Percentiles rank a stretch among this genome's conserved stretches.
Evolutionary conservation across 768 basidiomycete genomes (phyloP).

Genomic region (Leccinum incarnatum): DNA sequence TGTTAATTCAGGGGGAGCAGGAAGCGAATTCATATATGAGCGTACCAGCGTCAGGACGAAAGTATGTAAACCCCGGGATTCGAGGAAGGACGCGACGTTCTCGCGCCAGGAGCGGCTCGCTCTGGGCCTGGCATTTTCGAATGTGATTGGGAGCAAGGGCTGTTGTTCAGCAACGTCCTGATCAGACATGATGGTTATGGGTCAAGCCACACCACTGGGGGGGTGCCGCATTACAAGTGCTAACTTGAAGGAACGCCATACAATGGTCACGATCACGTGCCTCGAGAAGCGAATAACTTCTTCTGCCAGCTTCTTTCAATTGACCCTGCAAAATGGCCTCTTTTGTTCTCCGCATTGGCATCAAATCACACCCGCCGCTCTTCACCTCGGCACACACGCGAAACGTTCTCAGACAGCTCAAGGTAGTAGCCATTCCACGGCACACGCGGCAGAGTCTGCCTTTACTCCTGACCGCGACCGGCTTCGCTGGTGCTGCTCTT

Average conservation of each 20-base stretch:
- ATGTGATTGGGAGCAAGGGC: constrained; percentile 40
- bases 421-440: constrained; percentile 1
- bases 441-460: constrained; percentile 9
- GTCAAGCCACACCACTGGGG: constrained; percentile 14
- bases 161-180: constrained; percentile 43
- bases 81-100: constrained; percentile 46
- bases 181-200: constrained; percentile 32
- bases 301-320: background rate
- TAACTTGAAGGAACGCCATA: background rate
- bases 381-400: constrained; percentile 2
- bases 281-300: background rate
- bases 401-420: background rate
- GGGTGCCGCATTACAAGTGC: background rate
- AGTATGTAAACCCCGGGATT: constrained; percentile 52
- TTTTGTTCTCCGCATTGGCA: constrained; percentile 16
- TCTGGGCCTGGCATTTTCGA: constrained; percentile 16
- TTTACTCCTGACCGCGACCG: constrained; percentile 28
- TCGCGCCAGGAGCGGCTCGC: constrained; percentile 25
- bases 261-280: constrained; percentile 14
- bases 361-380: constrained; percentile 10
- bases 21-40: constrained; percentile 25
- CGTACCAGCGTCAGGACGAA: constrained; percentile 57
- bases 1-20: constrained; percentile 8
- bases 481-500: constrained; percentile 43
- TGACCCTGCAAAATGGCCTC: constrained; percentile 10